A percentile compares a stretch with the other conserved stretches of the same genome.
These are phyloP conservation scores for Kurtzmaniella fragi DNA, from an alignment of 805 yeast genomes.

Conservation along the genomic window DNA sequence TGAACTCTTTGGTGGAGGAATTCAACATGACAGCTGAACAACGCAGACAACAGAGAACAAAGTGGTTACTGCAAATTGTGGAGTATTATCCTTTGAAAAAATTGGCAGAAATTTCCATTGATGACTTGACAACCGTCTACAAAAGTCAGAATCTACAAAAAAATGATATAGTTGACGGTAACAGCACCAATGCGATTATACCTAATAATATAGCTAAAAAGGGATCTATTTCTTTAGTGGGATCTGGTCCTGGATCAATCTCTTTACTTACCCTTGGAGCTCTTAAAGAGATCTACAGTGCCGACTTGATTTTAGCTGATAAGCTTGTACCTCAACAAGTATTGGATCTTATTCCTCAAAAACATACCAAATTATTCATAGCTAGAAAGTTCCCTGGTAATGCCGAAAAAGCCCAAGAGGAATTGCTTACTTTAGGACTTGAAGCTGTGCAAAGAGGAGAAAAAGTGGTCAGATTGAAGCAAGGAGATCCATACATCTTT, in stretches of 20 bases:
- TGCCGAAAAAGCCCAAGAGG: constrained; percentile 90
- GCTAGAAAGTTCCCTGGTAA: constrained; percentile 96
- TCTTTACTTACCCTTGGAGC: constrained; percentile 85
- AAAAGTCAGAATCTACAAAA: constrained; percentile 4
- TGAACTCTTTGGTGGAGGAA: constrained; percentile 61
- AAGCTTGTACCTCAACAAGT: constrained; percentile 89
- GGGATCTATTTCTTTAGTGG: constrained; percentile 78
- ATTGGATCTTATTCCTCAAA: constrained; percentile 71
- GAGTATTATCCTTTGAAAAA: constrained; percentile 80
- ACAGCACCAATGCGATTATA: not conserved
- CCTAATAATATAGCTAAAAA: too few relatives aligned
- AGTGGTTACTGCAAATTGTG: constrained; percentile 87
- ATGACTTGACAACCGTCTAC: constrained; percentile 48
- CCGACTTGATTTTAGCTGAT: constrained; percentile 84
- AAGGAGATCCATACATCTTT: constrained; percentile 94
- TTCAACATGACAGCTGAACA: constrained; percentile 49
- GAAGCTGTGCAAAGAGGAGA: constrained; percentile 59
- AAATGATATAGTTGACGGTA: not conserved
- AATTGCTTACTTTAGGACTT: constrained; percentile 69
- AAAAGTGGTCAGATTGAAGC: constrained; percentile 83
- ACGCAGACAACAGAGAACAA: constrained; percentile 53
- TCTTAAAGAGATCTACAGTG: constrained; percentile 67
- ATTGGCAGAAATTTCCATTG: constrained; percentile 55
- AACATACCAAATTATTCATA: constrained; percentile 65
- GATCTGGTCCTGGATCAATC: constrained; percentile 90